Evolutionary conservation across 1,284 basidiomycete species (phyloP).

Genomic region (Malassezia nana): DNA sequence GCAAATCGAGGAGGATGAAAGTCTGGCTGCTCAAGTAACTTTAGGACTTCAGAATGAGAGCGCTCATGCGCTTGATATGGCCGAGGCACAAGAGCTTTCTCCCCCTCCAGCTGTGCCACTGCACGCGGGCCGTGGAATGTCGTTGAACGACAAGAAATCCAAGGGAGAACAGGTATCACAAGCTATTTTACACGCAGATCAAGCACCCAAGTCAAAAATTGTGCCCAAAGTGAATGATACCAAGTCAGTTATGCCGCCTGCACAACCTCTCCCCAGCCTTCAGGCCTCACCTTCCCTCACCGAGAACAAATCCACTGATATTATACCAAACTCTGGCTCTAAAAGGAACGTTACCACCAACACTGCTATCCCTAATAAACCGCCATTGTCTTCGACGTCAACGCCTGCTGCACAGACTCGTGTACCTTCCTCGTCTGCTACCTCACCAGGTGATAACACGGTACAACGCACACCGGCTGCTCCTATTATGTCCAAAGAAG

Average conservation of each 20-base stretch:
- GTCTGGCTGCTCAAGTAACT: neutral
- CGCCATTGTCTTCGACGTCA: neutral
- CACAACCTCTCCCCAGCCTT: neutral
- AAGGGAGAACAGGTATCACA: neutral
- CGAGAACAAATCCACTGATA: neutral
- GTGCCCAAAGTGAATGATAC: neutral
- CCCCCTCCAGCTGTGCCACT: conserved; percentile 2
- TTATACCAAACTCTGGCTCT: neutral
- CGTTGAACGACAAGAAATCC: neutral
- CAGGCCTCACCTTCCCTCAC: neutral
- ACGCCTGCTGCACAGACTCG: neutral
- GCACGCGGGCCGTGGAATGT: neutral
- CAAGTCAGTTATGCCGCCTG: neutral
- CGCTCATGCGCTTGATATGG: neutral
- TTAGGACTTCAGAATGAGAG: neutral
- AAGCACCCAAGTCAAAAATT: neutral
- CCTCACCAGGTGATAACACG: neutral
- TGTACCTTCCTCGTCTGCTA: neutral
- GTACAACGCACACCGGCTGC: neutral
- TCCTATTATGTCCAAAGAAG: conserved; percentile 4
- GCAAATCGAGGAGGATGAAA: conserved; percentile 14
- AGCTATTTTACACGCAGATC: neutral
- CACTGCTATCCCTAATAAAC: neutral
- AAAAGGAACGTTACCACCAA: neutral
- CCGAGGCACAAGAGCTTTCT: neutral